phyloP scores from a whole-genome alignment of 2,329 filamentous ascomycete species.

The Scedosporium boydii region DNA sequence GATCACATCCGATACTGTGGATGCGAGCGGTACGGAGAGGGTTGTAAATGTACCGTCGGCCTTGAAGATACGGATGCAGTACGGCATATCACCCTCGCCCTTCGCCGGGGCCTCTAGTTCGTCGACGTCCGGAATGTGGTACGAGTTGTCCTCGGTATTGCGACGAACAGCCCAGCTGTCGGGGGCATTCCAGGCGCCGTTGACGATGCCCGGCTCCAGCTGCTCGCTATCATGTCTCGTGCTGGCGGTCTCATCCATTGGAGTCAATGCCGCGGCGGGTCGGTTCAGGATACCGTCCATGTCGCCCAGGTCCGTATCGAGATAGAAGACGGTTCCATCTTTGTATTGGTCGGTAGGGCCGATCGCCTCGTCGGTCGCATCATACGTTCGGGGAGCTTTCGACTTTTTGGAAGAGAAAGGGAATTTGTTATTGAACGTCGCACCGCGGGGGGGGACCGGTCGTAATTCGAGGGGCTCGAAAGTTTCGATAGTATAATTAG shows the following conservation, averaged over 20 bases:
- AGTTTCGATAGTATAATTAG: slow-evolving; percentile 18
- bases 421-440: slow-evolving; percentile 53
- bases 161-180: slow-evolving; percentile 93
- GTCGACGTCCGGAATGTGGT: slow-evolving; percentile 50
- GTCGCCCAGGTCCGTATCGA: slow-evolving; percentile 81
- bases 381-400: slow-evolving; percentile 33
- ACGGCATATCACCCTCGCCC: slow-evolving; percentile 68
- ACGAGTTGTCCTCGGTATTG: slow-evolving; percentile 54
- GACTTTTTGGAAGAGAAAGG: slow-evolving; percentile 48
- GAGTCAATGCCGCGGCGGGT: slow-evolving; percentile 58
- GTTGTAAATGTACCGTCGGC: slow-evolving; percentile 92
- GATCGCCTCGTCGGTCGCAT: slow-evolving; percentile 49
- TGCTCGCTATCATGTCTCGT: slow-evolving; percentile 20
- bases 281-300: slow-evolving; percentile 85
- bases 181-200: slow-evolving; percentile 70
- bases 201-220: neutral
- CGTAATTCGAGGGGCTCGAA: slow-evolving; percentile 21
- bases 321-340: slow-evolving; percentile 56
- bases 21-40: slow-evolving; percentile 72
- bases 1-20: slow-evolving; percentile 79
- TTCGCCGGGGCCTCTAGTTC: slow-evolving; percentile 54
- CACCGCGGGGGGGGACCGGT: slow-evolving; percentile 17
- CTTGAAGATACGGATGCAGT: slow-evolving; percentile 92
- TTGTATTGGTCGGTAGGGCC: slow-evolving; percentile 50
- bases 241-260: slow-evolving; percentile 51